Evolutionary conservation across 768 basidiomycete species (phyloP).

Genomic region (Phlebiopsis gigantea): DNA sequence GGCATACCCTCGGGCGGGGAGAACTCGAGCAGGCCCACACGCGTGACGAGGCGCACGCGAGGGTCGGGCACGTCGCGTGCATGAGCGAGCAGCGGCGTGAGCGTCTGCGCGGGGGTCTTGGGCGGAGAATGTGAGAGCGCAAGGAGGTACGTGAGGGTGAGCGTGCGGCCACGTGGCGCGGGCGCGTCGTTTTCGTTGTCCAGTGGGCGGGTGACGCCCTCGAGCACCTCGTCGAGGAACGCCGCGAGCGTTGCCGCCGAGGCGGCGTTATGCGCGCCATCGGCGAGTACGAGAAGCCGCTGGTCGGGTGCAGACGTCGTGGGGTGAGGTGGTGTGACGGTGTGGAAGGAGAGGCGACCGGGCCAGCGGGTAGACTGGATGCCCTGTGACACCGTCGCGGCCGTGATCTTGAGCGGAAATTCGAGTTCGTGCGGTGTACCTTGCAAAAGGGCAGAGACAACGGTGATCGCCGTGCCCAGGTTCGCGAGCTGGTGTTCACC

Average conservation of each 20-base stretch:
- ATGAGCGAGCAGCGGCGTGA: slow-evolving; percentile 56
- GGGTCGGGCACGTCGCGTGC: neutral
- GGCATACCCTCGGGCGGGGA: slow-evolving; percentile 88
- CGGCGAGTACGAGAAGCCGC: slow-evolving; percentile 55
- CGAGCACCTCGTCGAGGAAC: slow-evolving; percentile 49
- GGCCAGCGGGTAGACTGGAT: slow-evolving; percentile 65
- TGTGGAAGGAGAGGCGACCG: slow-evolving; percentile 76
- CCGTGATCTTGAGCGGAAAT: slow-evolving; percentile 40
- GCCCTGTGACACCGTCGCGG: slow-evolving; percentile 48
- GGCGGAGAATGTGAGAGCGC: slow-evolving; percentile 84
- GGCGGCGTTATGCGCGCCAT: slow-evolving; percentile 89
- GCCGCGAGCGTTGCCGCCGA: slow-evolving; percentile 62
- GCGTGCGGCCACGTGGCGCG: slow-evolving; percentile 18
- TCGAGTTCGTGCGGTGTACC: neutral
- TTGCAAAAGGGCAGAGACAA: slow-evolving; percentile 49
- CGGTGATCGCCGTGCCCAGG: slow-evolving; percentile 77
- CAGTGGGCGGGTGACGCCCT: slow-evolving; percentile 16
- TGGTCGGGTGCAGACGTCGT: slow-evolving; percentile 2
- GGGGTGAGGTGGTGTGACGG: slow-evolving; percentile 14
- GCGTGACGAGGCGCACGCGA: slow-evolving; percentile 27
- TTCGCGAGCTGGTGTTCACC: slow-evolving; percentile 87
- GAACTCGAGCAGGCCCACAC: slow-evolving; percentile 54
- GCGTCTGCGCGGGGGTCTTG: slow-evolving; percentile 69
- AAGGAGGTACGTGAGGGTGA: slow-evolving; percentile 65
- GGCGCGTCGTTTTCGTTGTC: neutral